Evolutionary conservation across 2,329 filamentous ascomycete species (phyloP).

Genomic region (Talaromyces rugulosus): DNA sequence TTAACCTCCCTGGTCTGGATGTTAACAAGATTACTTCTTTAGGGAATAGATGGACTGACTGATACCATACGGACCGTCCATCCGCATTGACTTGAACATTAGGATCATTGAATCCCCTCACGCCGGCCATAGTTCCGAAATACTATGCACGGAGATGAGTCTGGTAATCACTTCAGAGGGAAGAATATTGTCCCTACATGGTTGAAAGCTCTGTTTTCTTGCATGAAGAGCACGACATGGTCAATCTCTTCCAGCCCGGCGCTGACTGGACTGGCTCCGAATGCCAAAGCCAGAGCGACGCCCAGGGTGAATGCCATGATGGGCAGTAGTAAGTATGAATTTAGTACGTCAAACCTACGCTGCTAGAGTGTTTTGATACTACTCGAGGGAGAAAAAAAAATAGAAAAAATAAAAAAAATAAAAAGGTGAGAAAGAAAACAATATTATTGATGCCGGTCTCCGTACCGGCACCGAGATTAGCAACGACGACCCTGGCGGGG

Average conservation of each 20-base stretch:
- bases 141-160: conserved; percentile 36
- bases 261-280: conserved; percentile 12
- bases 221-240: conserved; percentile 58
- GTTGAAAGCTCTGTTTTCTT: conserved; percentile 44
- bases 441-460: background rate
- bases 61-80: conserved; percentile 45
- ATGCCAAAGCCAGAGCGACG: conserved; percentile 3
- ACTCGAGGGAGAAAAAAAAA: background rate
- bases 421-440: background rate
- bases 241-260: conserved; percentile 46
- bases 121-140: conserved; percentile 54
- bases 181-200: conserved; percentile 21
- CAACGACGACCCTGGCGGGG: background rate
- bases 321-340: background rate
- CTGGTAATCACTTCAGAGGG: too few relatives aligned
- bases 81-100: conserved; percentile 50
- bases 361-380: background rate
- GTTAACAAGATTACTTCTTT: background rate
- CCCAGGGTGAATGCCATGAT: conserved; percentile 7
- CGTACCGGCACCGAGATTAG: background rate
- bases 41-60: conserved; percentile 25
- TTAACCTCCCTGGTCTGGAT: conserved; percentile 30
- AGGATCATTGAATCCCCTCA: conserved; percentile 54
- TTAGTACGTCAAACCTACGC: background rate
- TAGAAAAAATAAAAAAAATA: background rate